Base-by-base conservation (phyloP, 805 yeast genomes). In the Saturnispora quitensis region DNA sequence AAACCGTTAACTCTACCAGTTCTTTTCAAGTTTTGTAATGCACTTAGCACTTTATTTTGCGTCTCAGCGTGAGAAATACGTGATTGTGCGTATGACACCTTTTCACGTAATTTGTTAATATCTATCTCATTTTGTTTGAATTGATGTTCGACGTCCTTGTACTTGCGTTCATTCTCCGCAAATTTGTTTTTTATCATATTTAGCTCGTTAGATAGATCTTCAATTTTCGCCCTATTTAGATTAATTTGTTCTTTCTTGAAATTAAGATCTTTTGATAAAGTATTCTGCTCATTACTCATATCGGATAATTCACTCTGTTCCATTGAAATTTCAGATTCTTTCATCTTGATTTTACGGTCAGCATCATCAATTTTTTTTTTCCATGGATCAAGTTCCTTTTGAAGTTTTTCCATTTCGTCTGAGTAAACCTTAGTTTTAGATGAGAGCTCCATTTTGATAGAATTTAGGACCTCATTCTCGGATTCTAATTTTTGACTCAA, bases 1-100 rank as follows among this genome's bases (percentile, higher is more conserved):
- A 91, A 87, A 0, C 98, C 99, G 6, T 71, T 70, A 24, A 95
- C 77, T 59, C 96, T 75, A 5, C 97, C 97, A 3, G 93, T 76
- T 51, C 82, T 81, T 52, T 84, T 84, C 38, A 93, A 68, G 55
- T 84, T 77, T 53, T 74, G 70, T 51, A 93, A 73, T 15, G 89
- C 85, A 0, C 81, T 63, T 18, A 89, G 71, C 4, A 93, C 95
- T 53, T 81, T 78, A 58, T 78, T 86, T 60, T 84, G 88, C 54
- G 86, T 84, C 59, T 85, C 83, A 15, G 72, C 70, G 20, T 70
- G 77, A 2, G 78, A 71, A 10, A 82, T 69, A 2, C 86, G 74
- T 24, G 76, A 75, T 40, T 77, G 71, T 0, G 96, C 88, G 18
- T 86, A 95, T 43, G 76, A 74, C 1, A 83, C 76, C 46, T 74